Evolutionary conservation across 257 asterid species (phyloP).

Genomic region (Petunia axillaris): DNA sequence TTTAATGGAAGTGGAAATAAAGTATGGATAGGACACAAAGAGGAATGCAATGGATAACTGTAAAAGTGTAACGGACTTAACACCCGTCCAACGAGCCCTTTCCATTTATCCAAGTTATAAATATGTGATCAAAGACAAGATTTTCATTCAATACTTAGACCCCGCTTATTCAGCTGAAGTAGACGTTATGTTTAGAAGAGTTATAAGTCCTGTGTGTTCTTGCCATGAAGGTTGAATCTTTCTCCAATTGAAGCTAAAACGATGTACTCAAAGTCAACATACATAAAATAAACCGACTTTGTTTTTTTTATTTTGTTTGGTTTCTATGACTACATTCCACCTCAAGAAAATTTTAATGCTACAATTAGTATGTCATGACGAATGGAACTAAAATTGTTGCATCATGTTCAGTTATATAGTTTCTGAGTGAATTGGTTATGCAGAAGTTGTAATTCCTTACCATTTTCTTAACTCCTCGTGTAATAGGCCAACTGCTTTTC

Average conservation of each 20-base stretch:
- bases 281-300: neutral
- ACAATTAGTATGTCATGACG: neutral
- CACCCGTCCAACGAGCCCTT: neutral
- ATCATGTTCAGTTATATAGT: neutral
- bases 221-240: neutral
- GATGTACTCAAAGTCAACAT: neutral
- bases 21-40: neutral
- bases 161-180: neutral
- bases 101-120: neutral
- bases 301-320: no score
- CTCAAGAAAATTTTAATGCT: neutral
- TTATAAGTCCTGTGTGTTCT: neutral
- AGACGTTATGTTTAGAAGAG: neutral
- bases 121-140: neutral
- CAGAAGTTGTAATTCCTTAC: slow-evolving; percentile 38
- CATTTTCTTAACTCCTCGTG: slow-evolving; percentile 74
- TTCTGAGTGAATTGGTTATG: neutral
- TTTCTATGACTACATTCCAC: neutral
- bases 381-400: neutral
- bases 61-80: neutral
- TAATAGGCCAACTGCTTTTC: slow-evolving; percentile 53
- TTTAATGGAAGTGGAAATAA: neutral
- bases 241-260: neutral
- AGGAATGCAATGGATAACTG: neutral
- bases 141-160: neutral